Base-by-base conservation (phyloP, 2,329 filamentous ascomycete species). In the Aspergillus floridensis region DNA sequence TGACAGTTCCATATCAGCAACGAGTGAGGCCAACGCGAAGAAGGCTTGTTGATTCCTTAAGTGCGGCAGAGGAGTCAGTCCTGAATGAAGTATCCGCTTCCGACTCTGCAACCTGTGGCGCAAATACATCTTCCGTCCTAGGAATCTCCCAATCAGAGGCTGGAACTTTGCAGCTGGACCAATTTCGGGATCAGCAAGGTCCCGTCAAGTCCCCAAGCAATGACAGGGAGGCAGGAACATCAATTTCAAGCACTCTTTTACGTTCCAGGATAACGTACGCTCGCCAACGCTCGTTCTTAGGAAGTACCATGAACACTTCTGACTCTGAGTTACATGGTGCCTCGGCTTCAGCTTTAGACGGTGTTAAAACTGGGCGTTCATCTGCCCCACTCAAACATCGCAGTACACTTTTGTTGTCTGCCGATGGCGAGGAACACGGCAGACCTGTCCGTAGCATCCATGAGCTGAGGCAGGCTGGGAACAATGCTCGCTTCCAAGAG, bases 401-500 rank as follows among this genome's bases (percentile, higher is more conserved):
- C 51, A 65, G 38, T 57, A 53, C 46, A 59, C 63, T 48, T 65
- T 62, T 44, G 66, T 74, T 50, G 62, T 72, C 16, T 77, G 78
- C 81, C 8, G 82, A 83, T 14, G 79, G 81, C 14, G 76, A 76
- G 31, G 76, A 79, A 41, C 66, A 74, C 58, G 67, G 76, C 67
- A 74, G 75, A 21, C 69, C 74, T 26, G 78, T 86, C 50, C 80
- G 83, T 59, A 85, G 82, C 57, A 84, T 87, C 26, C 85, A 88
- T 63, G 86, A 88, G 68, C 77, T 88, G 35, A 79, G 85, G 57
- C 83, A 82, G 46, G 80, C 82, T 54, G 86, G 86, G 2, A 79
- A 81, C 32, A 85, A 85, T 62, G 79, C 79, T 49, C 80, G 84
- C 49, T 85, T 87, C 62, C 75, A 81, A 52, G 78, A 81, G 59